Evolutionary conservation across 2,329 filamentous ascomycete species (phyloP), one percentile per base, ranked within the genome.

Genomic region (Phyllosticta paracitricarpa): DNA sequence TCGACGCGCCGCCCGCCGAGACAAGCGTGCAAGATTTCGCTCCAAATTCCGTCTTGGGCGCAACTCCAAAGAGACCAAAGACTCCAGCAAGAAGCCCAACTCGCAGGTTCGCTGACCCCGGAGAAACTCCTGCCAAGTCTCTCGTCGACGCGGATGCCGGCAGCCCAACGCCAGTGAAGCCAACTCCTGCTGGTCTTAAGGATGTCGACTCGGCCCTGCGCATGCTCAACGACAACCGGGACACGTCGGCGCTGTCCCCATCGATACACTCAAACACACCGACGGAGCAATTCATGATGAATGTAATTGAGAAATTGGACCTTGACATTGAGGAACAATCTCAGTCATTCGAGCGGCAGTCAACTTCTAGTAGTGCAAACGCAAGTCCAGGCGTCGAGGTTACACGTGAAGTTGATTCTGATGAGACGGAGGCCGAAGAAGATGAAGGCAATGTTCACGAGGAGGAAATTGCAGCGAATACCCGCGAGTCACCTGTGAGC

Each of bases 301-400:
- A 40, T 6, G 60, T 62, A 51, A 62, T 62, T 25, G 60, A 58
- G 26, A 58, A 58, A 10, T 35, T 62, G 12, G 60, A 62, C 14
- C 52, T 58, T n/a, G 57, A 56, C n/a, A 55, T 62, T 25, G 35
- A 52, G 1, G 60, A 62, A 4, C 24, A 22, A n/a, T 28, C 26
- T 56, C 40, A 48, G 14, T 19, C 40, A 7, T 48, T 48, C n/a
- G 40, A 19, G 2, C 40, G 26, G 33, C 59, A 2, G 54, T 57
- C 28, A 53, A 51, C 17, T 19, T 12, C 10, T 54, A 61, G 40
- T n/a, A 57, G 14, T 54, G 40, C 6, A 30, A 17, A 14, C 4
- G 22, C 28, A 4, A 61, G 28, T 9, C 55, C 30, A 28, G 59
- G 56, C 1, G 48, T 56, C 26, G 58, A 61, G 40, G 58, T 25